These are phyloP conservation scores for Aspergillus sp. DNA, from an alignment of 2,329 filamentous ascomycete genomes.

Conservation along the genomic window DNA sequence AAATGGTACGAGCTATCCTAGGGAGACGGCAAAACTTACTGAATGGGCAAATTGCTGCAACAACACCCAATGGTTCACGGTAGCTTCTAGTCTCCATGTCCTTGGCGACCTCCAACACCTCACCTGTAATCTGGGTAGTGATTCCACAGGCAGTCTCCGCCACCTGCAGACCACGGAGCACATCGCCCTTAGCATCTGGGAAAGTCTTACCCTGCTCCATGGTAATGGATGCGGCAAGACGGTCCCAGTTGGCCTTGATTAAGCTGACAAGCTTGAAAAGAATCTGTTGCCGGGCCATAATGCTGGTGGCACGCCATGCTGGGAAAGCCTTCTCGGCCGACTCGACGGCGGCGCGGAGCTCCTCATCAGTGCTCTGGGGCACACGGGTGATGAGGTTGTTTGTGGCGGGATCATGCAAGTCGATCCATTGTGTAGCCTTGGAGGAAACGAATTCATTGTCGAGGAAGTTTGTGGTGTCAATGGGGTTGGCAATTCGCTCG, in stretches of 20 bases:
- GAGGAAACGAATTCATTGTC: slow-evolving; percentile 58
- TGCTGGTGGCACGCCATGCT: slow-evolving; percentile 53
- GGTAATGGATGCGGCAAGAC: slow-evolving; percentile 58
- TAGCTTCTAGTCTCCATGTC: slow-evolving; percentile 65
- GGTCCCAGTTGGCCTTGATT: slow-evolving; percentile 60
- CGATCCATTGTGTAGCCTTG: slow-evolving; percentile 55
- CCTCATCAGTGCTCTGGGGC: slow-evolving; percentile 58
- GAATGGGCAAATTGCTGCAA: slow-evolving; percentile 61
- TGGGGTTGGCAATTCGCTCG: slow-evolving; percentile 48
- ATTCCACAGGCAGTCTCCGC: slow-evolving; percentile 62
- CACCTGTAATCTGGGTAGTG: slow-evolving; percentile 58
- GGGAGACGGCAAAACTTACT: slow-evolving; percentile 38
- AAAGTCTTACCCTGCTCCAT: slow-evolving; percentile 64
- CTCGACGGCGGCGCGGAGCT: slow-evolving; percentile 55
- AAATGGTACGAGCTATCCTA: not conserved
- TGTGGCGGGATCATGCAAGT: slow-evolving; percentile 58
- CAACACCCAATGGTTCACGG: slow-evolving; percentile 58
- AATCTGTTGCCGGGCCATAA: slow-evolving; percentile 56
- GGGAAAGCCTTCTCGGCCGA: slow-evolving; percentile 59
- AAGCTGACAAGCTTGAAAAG: slow-evolving; percentile 60
- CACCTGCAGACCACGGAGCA: slow-evolving; percentile 59
- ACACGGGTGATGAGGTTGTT: slow-evolving; percentile 62
- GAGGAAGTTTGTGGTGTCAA: slow-evolving; percentile 57
- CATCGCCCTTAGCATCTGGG: slow-evolving; percentile 60
- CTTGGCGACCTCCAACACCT: slow-evolving; percentile 62